These are phyloP conservation scores for Pascua sp. DNA, from an alignment of 1,284 basidiomycete species.

Conservation along the genomic window DNA sequence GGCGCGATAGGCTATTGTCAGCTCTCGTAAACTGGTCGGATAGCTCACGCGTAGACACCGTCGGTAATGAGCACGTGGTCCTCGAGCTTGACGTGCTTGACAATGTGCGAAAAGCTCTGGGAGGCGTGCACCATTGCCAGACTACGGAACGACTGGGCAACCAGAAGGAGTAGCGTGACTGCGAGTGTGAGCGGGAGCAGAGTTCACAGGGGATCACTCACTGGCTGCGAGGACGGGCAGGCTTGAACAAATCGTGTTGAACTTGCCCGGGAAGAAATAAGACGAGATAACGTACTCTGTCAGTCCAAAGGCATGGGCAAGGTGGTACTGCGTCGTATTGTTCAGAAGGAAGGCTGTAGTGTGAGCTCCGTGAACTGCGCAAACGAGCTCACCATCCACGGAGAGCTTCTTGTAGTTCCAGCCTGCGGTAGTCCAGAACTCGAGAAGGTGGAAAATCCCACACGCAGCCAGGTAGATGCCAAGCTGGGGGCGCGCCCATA, in stretches of 20 bases:
- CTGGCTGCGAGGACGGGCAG: conserved; percentile 46
- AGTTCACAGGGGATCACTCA: conserved; percentile 9
- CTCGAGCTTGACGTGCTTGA: conserved; percentile 65
- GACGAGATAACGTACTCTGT: conserved; percentile 72
- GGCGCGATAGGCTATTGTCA: conserved; percentile 71
- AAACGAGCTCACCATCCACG: conserved; percentile 70
- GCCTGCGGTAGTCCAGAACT: conserved; percentile 91
- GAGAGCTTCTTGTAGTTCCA: conserved; percentile 92
- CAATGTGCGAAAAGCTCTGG: conserved; percentile 85
- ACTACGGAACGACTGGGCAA: conserved; percentile 77
- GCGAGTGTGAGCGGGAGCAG: conserved; percentile 4
- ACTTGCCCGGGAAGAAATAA: conserved; percentile 56
- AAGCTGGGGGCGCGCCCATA: conserved; percentile 69
- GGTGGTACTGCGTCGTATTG: conserved; percentile 80
- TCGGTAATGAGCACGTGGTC: conserved; percentile 76
- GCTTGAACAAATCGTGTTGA: conserved; percentile 17
- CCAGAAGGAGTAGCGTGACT: conserved; percentile 54
- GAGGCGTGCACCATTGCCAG: conserved; percentile 93
- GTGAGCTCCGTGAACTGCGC: neutral
- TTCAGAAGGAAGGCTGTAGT: conserved; percentile 83
- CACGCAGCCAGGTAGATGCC: conserved; percentile 77
- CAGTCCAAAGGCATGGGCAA: conserved; percentile 75
- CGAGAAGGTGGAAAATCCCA: conserved; percentile 86
- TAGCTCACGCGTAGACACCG: conserved; percentile 77
- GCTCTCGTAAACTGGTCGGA: neutral